Base-by-base conservation (phyloP, 441 rosid species). In the Metrosideros polymorpha region DNA sequence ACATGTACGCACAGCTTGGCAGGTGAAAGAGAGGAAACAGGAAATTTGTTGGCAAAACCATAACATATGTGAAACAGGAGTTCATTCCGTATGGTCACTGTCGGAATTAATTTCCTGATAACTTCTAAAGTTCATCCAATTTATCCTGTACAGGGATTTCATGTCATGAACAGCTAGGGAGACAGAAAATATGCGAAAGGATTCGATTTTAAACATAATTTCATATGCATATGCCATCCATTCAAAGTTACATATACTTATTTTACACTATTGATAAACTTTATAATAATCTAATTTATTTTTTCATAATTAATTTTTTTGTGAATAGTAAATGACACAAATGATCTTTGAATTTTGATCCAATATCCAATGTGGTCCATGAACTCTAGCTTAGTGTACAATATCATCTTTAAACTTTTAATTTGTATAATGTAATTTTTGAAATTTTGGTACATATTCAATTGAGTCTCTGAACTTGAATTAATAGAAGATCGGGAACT, bases 261-360 rank as follows among this genome's bases (percentile, higher is more conserved):
- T 32, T 18, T 32, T 17, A 8, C 1, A 0, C 43, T 17, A 12
- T 9, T 1, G 13, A 32, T 0, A 22, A 19, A 5, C 9, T 39
- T 39, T 5, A 15, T 39, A 35, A 39, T 71, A 39, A 71, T 7
- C 47, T 10, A 71, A 19, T 12, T 19, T 6, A 6, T 9, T 22
- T 19, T 12, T 27, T 22, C n/a, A 19, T 1, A 39, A 3, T 71
- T 35, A 22, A 39, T 10, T 35, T 71, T 12, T 6, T 71, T 6
- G 8, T 12, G 4, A 22, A 35, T n/a, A n/a, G n/a, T n/a, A n/a
- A n/a, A n/a, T n/a, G n/a, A n/a, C n/a, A n/a, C n/a, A n/a, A n/a
- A n/a, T n/a, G n/a, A n/a, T n/a, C n/a, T n/a, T n/a, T n/a, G n/a
- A n/a, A n/a, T n/a, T n/a, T n/a, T n/a, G n/a, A n/a, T n/a, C n/a